Base-by-base conservation (phyloP, 352 stramenopile species). In the Globisporangium camurandrum region DNA sequence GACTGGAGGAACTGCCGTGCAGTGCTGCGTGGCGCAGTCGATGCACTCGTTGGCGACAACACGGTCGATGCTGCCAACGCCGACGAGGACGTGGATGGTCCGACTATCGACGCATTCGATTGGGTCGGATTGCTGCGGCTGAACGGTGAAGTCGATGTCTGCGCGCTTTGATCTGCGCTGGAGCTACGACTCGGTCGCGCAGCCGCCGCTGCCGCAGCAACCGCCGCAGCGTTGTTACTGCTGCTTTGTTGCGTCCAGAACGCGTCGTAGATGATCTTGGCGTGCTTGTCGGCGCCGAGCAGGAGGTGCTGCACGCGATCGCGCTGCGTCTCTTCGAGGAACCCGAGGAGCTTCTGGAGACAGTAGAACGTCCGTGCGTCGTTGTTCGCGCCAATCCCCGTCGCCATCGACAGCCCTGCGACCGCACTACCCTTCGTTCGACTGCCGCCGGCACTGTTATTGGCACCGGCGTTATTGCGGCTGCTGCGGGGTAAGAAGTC, bases 331-430 rank as follows among this genome's bases (percentile, higher is more conserved):
- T 67, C 57, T n/a, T 71, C 54, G 61, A 88, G 82, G 24, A 86
- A 71, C 0, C 62, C 61, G n/a, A 85, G 49, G 1, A 88, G 53
- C 37, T 74, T 71, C 49, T 88, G 77, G 12, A 88, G 61, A 43
- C 74, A 86, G 50, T 72, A 82, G 47, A 88, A 86, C 0, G 61
- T 60, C n/a, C 65, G 59, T 5, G 71, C 74, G 3, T 65, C 75
- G 19, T 24, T 38, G 43, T 10, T 38, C 1, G 43, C 43, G 9
- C 26, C 19, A 11, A 24, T 38, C 2, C 27, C 55, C 51, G 24
- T 50, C 57, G 40, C 51, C 57, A 42, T 40, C 24, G 22, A 24
- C 19, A 6, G 45, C 16, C 22, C 16, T 14, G 12, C 23, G 28
- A 7, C 37, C 2, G 16, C 41, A 26, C 23, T 46, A 20, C 49